Conservation (phyloP, 2,329 filamentous ascomycete genomes). For the Scedosporium minutisporum region DNA sequence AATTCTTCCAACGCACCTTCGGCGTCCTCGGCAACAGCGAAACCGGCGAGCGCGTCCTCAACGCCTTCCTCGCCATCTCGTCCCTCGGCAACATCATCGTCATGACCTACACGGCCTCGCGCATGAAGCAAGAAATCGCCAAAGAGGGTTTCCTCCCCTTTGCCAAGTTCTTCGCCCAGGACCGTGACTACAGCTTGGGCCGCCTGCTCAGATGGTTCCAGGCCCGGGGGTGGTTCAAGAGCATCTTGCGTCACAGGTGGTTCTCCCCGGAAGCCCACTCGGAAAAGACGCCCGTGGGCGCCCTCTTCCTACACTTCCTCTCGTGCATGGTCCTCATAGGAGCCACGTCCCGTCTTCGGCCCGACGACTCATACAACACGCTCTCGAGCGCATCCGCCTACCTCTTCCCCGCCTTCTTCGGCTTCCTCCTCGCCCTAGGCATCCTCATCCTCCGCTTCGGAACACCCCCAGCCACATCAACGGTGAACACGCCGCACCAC, state of each 20-base stretch:
- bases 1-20: slow-evolving; percentile 24
- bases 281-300: slow-evolving; percentile 26
- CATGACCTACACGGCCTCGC: slow-evolving; percentile 45
- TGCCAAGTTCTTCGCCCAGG: slow-evolving; percentile 36
- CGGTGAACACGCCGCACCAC: slow-evolving; percentile 7
- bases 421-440: slow-evolving; percentile 22
- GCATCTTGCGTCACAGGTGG: slow-evolving; percentile 18
- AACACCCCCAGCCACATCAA: slow-evolving; percentile 18
- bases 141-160: slow-evolving; percentile 46
- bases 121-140: slow-evolving; percentile 51
- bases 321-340: slow-evolving; percentile 25
- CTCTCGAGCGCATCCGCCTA: slow-evolving; percentile 23
- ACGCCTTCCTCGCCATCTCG: slow-evolving; percentile 41
- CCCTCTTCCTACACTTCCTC: slow-evolving; percentile 22
- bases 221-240: slow-evolving; percentile 18
- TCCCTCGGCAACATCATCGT: slow-evolving; percentile 47
- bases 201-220: slow-evolving; percentile 21
- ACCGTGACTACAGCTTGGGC: slow-evolving; percentile 23
- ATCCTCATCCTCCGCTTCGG: slow-evolving; percentile 24
- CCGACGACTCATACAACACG: slow-evolving; percentile 19
- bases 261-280: slow-evolving; percentile 23
- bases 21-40: slow-evolving; percentile 17
- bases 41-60: slow-evolving; percentile 26
- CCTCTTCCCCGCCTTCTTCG: slow-evolving; percentile 24
- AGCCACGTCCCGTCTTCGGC: slow-evolving; percentile 19